phyloP scores from a whole-genome alignment of 306 rosid species.

The Notholithocarpus densiflorus region DNA sequence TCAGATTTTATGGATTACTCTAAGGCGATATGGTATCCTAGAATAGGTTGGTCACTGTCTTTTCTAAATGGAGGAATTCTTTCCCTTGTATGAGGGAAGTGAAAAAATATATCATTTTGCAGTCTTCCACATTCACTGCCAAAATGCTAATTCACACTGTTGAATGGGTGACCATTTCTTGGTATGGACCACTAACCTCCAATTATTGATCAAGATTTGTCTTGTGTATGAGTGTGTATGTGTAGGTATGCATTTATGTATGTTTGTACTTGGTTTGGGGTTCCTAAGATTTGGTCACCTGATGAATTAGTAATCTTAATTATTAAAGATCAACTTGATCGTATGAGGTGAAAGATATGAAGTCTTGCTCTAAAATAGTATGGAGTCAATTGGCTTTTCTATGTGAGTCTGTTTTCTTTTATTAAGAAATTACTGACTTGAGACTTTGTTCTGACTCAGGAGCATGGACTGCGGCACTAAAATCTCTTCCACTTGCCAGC shows the following conservation, averaged over 20 bases:
- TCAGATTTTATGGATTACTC: constrained; percentile 76
- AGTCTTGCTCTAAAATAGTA: not conserved
- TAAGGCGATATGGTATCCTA: constrained; percentile 83
- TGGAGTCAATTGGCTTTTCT: not conserved
- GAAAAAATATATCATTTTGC: not conserved
- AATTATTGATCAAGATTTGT: not conserved
- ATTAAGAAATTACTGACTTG: not conserved
- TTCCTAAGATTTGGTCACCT: not conserved
- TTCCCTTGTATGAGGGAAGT: not conserved
- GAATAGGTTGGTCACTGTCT: constrained; percentile 56
- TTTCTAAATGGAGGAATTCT: constrained; percentile 19
- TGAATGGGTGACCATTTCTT: not conserved
- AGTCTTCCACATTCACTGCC: not conserved
- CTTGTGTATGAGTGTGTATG: no score
- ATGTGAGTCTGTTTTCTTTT: not conserved
- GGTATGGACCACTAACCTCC: not conserved
- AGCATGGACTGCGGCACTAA: constrained; percentile 59
- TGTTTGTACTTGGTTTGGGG: not conserved
- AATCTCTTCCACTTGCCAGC: constrained; percentile 79
- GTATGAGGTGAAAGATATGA: not conserved
- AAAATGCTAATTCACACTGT: not conserved
- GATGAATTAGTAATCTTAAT: not conserved
- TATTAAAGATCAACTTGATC: not conserved
- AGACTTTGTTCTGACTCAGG: constrained; percentile 44
- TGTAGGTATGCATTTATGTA: not conserved